These are phyloP conservation scores for Suaeda aralocaspica DNA, from an alignment of 148 eudicot genomes.

Conservation along the genomic window DNA sequence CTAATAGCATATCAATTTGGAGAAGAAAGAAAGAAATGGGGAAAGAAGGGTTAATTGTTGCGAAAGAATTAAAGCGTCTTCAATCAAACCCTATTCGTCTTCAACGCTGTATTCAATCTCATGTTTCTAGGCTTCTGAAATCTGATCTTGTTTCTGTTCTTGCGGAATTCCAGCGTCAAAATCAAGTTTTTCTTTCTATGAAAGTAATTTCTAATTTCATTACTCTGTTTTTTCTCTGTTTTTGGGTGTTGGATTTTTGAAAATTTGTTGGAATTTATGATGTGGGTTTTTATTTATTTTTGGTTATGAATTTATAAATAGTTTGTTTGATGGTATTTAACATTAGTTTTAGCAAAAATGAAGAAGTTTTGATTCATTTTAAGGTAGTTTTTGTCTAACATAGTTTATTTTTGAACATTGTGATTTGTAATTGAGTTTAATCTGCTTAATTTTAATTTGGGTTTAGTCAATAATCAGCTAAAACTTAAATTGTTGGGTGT, in stretches of 20 bases:
- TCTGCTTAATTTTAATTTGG: no score
- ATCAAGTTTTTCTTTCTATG: conserved; percentile 74
- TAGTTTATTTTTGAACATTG: no score
- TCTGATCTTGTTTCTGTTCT: conserved; percentile 93
- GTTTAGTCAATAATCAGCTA: no score
- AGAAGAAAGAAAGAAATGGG: conserved; percentile 91
- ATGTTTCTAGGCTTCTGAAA: conserved; percentile 73
- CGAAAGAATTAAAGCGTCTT: conserved; percentile 85
- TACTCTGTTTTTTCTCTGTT: no score
- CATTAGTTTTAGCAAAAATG: no score
- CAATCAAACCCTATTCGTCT: conserved; percentile 58
- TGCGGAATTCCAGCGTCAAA: conserved; percentile 83
- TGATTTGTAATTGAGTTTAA: no score
- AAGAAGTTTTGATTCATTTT: no score
- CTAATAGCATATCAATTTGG: conserved; percentile 83
- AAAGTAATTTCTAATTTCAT: conserved; percentile 34
- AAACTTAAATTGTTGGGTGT: no score
- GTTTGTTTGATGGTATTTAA: no score
- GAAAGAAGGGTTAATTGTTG: conserved; percentile 79
- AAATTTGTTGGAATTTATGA: neutral
- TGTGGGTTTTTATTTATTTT: no score
- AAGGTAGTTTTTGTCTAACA: no score
- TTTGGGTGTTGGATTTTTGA: neutral
- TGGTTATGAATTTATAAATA: no score
- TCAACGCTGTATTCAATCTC: conserved; percentile 51